Conservation (phyloP, 2,329 filamentous ascomycete species). For the Sporothrix curviconia region DNA sequence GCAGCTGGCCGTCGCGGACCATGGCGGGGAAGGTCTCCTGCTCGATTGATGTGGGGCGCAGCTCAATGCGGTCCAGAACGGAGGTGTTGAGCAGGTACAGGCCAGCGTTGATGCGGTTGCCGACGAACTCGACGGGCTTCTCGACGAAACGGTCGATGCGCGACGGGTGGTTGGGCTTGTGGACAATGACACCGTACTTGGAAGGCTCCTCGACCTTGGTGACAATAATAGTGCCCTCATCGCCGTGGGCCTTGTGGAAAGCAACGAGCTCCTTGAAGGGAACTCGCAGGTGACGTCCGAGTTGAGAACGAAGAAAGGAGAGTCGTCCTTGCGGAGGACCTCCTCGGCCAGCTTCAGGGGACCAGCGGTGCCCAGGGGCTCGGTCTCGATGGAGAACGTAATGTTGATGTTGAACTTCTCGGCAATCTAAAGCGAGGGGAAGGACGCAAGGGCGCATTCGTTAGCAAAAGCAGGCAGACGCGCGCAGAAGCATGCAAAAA, state of each 20-base stretch:
- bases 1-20: slow-evolving; percentile 78
- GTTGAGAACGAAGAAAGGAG: slow-evolving; percentile 97
- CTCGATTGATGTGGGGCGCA: slow-evolving; percentile 94
- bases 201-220: slow-evolving; percentile 99
- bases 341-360: slow-evolving; percentile 92
- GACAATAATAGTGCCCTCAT: slow-evolving; percentile 95
- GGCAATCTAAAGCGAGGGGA: slow-evolving; percentile 61
- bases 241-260: slow-evolving; percentile 88
- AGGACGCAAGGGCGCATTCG: too few relatives aligned
- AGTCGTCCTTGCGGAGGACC: slow-evolving; percentile 86
- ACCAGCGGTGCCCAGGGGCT: slow-evolving; percentile 90
- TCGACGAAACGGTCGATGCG: slow-evolving; percentile 98
- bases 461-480: too few relatives aligned
- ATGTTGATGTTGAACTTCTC: slow-evolving; percentile 89
- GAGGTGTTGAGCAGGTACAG: slow-evolving; percentile 97
- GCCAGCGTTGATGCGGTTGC: slow-evolving; percentile 97
- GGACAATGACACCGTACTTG: slow-evolving; percentile 97
- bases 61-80: slow-evolving; percentile 83
- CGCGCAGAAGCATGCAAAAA: too few relatives aligned
- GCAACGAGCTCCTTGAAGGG: slow-evolving; percentile 79
- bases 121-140: slow-evolving; percentile 97
- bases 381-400: slow-evolving; percentile 92
- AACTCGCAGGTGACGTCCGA: slow-evolving; percentile 98
- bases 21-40: slow-evolving; percentile 98
- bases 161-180: slow-evolving; percentile 85